These are phyloP conservation scores for Colletotrichum sp. DNA, from an alignment of 2,329 filamentous ascomycete species.

Conservation along the genomic window DNA sequence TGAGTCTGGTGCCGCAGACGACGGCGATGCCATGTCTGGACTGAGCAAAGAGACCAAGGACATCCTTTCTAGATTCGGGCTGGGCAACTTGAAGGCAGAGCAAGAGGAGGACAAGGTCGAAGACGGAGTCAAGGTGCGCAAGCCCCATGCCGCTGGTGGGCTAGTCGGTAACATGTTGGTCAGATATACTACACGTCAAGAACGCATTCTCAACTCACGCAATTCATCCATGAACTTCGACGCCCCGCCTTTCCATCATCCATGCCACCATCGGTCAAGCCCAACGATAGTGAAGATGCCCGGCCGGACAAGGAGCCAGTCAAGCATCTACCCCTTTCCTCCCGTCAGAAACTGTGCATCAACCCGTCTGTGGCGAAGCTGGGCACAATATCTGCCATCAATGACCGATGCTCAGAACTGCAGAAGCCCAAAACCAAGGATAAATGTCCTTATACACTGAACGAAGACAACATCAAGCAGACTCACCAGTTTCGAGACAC, in stretches of 20 bases:
- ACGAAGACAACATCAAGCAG: conserved; percentile 73
- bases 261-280: conserved; percentile 51
- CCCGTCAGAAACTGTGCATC: conserved; percentile 88
- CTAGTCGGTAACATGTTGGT: conserved; percentile 32
- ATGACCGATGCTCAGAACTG: conserved; percentile 89
- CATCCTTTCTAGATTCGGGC: conserved; percentile 70
- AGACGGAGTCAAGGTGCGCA: conserved; percentile 70
- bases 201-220: conserved; percentile 89
- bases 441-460: conserved; percentile 79
- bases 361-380: conserved; percentile 81
- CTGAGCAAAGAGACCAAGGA: conserved; percentile 78
- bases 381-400: conserved; percentile 79
- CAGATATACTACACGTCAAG: conserved; percentile 90
- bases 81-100: conserved; percentile 41
- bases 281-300: conserved; percentile 11
- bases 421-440: conserved; percentile 75
- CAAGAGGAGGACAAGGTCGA: conserved; percentile 53
- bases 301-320: conserved; percentile 47
- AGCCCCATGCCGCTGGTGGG: neutral
- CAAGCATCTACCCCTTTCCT: conserved; percentile 84
- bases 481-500: conserved; percentile 86
- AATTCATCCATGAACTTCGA: conserved; percentile 84
- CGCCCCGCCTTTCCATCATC: conserved; percentile 80
- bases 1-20: conserved; percentile 40
- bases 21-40: conserved; percentile 51